Evolutionary conservation across 1,284 basidiomycete genomes (phyloP).

Genomic region (Trichosporon sp.): DNA sequence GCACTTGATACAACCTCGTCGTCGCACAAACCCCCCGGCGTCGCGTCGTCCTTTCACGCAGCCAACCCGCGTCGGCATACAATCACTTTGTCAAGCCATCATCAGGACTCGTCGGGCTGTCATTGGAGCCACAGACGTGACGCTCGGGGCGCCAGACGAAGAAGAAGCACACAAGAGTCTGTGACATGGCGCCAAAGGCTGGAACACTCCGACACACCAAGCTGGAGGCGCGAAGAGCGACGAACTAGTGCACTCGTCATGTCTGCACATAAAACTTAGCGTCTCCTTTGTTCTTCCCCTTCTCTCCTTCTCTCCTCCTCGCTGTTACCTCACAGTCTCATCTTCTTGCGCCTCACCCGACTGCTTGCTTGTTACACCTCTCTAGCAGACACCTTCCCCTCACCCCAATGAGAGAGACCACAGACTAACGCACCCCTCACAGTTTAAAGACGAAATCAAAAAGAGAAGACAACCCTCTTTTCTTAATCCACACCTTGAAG

Average conservation of each 20-base stretch:
- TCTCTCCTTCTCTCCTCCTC: not conserved
- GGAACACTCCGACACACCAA: not conserved
- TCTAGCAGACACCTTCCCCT: too few relatives aligned
- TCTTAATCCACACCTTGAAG: not conserved
- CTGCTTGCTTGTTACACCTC: not conserved
- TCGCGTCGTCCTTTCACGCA: not conserved
- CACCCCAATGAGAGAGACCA: not conserved
- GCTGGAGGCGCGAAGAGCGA: too few relatives aligned
- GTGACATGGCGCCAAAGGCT: not conserved
- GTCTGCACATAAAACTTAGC: not conserved
- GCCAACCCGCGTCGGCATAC: not conserved
- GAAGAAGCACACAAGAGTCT: not conserved
- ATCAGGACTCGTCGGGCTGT: not conserved
- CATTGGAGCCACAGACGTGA: not conserved
- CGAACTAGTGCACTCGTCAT: too few relatives aligned
- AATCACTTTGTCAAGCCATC: not conserved
- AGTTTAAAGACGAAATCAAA: slow-evolving; percentile 3
- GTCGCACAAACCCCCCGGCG: not conserved
- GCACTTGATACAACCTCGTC: not conserved
- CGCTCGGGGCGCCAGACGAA: not conserved
- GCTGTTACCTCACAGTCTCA: slow-evolving; percentile 3
- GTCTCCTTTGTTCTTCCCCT: not conserved
- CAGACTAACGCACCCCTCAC: not conserved
- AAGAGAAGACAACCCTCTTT: not conserved
- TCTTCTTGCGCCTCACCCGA: not conserved